phyloP scores from a whole-genome alignment of 306 rosid species.

The Prunus davidiana region DNA sequence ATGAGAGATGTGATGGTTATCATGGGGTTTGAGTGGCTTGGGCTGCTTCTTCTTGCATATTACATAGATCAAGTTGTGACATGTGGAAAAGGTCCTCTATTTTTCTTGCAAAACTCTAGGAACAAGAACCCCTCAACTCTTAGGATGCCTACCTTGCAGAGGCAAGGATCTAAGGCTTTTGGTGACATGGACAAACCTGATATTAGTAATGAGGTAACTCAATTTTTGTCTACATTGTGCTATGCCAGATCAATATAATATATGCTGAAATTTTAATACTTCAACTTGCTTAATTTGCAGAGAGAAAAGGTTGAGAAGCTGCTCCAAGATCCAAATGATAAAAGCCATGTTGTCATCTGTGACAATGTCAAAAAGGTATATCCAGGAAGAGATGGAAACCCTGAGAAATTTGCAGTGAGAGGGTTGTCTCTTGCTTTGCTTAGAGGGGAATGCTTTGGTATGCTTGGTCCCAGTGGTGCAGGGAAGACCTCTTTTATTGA shows the following conservation, averaged over 20 bases:
- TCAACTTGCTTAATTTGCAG: constrained; percentile 24
- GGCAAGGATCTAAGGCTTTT: constrained; percentile 60
- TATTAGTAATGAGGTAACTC: constrained; percentile 71
- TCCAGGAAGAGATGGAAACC: constrained; percentile 87
- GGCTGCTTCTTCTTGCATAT: constrained; percentile 56
- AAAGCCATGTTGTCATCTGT: constrained; percentile 56
- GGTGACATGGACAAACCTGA: constrained; percentile 75
- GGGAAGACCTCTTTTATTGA: constrained; percentile 94
- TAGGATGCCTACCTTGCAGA: constrained; percentile 48
- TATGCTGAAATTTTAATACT: not conserved
- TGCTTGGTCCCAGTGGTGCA: constrained; percentile 98
- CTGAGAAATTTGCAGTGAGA: constrained; percentile 72
- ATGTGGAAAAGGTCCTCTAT: constrained; percentile 54
- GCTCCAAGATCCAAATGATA: constrained; percentile 49
- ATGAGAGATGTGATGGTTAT: constrained; percentile 62
- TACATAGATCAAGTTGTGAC: constrained; percentile 59
- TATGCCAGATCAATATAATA: no score
- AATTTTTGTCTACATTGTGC: constrained; percentile 4
- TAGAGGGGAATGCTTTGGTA: constrained; percentile 91
- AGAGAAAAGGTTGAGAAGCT: constrained; percentile 76
- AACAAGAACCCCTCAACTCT: constrained; percentile 44
- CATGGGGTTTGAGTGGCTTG: constrained; percentile 62
- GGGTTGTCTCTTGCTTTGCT: constrained; percentile 89
- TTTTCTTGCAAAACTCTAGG: constrained; percentile 48
- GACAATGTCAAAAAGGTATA: constrained; percentile 76